Base-by-base conservation (phyloP, 257 asterid genomes). In the Jaltomata sinuosa region DNA sequence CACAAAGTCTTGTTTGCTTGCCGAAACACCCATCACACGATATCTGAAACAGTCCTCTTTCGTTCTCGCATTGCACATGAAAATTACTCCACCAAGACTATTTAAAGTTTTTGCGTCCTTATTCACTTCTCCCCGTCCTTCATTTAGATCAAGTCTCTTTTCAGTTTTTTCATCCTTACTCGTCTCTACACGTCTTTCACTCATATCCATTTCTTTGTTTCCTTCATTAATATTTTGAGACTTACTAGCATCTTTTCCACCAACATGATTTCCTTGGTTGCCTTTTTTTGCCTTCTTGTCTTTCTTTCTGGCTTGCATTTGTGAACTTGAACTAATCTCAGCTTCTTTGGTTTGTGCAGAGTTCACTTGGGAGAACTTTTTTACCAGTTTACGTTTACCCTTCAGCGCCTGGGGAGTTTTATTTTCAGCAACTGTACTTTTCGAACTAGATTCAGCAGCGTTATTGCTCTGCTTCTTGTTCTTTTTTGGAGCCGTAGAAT, bases 41-140 rank as follows among this genome's bases (percentile, higher is more conserved):
- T 93, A 94, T 67, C 79, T 88, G 79, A 93, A 93, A 90, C 98
- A 96, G 88, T 93, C 99, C 18, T 97, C 97, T 87, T 96, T 96
- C 27, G 99, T 96, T 93, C 91, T 96, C 21, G 93, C 87, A 81
- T 90, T 96, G 90, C 98, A 96, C 98, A 96, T 93, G 81, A 96
- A 96, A 77, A 96, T 94, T 88, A 94, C 32, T 50, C 99, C 99
- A 87, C 96, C 98, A 67, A 87, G 92, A 85, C 83, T 57, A 54
- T 82, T 78, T 57, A 57, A 87, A 52, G 83, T 89, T 53, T 87
- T 89, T 18, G 81, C 82, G 38, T 68, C 85, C 54, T 89, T 86
- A 14, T 47, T 47, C 34, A 47, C 40, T 42, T 76, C 59, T 47
- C 25, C 40, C 40, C 40, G 38, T 45, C 81, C 40, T 76, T 49